Evolutionary conservation across 352 stramenopile species (phyloP).

Genomic region (Globisporangium cylindrosporum): DNA sequence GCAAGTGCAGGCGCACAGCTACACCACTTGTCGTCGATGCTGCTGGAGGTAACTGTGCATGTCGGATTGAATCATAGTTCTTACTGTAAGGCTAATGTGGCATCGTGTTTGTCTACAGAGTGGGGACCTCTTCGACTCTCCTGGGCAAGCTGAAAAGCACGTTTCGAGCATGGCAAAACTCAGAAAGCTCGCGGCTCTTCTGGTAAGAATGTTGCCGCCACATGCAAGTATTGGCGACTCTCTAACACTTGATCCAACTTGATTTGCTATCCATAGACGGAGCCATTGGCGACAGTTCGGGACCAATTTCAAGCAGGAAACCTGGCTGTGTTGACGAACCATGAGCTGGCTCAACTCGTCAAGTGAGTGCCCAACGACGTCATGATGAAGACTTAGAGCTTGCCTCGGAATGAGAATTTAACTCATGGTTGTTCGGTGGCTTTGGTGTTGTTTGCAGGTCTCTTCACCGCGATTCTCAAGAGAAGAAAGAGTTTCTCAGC

Average conservation of each 20-base stretch:
- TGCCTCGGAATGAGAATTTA: not conserved
- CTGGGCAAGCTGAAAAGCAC: slow-evolving; percentile 49
- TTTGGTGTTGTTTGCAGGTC: slow-evolving; percentile 15
- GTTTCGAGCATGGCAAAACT: slow-evolving; percentile 48
- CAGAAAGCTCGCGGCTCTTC: slow-evolving; percentile 39
- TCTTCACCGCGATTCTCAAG: slow-evolving; percentile 59
- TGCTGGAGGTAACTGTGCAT: slow-evolving; percentile 41
- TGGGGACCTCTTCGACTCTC: slow-evolving; percentile 47
- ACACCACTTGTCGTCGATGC: slow-evolving; percentile 40
- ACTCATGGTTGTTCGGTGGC: too few species aligned
- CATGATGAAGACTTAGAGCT: not conserved
- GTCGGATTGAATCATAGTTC: not conserved
- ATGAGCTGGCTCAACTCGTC: slow-evolving; percentile 43
- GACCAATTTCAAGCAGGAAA: slow-evolving; percentile 50
- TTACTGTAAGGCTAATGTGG: not conserved
- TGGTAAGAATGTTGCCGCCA: slow-evolving; percentile 32
- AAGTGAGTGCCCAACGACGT: slow-evolving; percentile 30
- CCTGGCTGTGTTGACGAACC: slow-evolving; percentile 36
- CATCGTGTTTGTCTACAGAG: slow-evolving; percentile 18
- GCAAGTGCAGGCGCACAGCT: slow-evolving; percentile 39
- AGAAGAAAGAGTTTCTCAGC: slow-evolving; percentile 46
- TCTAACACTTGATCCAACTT: not conserved
- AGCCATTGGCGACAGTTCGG: slow-evolving; percentile 53
- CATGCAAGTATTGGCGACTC: not conserved
- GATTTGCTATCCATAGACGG: slow-evolving; percentile 37